A percentile compares a stretch with the other conserved stretches of the same genome.
Conservation (phyloP, 768 basidiomycete species). For the Tylopilus vinaceipallidus region DNA sequence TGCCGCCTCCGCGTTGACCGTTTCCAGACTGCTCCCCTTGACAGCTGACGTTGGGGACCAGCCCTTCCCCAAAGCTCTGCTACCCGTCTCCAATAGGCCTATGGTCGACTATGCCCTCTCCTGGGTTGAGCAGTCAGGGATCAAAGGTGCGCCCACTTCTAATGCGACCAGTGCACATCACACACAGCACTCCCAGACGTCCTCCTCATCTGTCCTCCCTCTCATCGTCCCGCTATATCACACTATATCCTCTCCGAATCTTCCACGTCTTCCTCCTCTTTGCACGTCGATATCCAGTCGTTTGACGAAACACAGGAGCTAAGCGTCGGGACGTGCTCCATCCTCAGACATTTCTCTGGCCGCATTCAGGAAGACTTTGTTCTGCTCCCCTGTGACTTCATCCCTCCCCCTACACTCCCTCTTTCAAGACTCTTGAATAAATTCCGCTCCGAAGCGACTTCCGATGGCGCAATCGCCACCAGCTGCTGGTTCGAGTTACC, state of each 20-base stretch:
- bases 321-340: conserved; percentile 66
- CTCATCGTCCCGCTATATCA: conserved; percentile 72
- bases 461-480: conserved; percentile 62
- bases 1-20: not conserved
- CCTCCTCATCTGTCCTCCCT: conserved; percentile 78
- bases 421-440: conserved; percentile 73
- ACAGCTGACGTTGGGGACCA: conserved; percentile 78
- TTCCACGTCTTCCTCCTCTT: conserved; percentile 55
- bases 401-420: conserved; percentile 72
- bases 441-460: conserved; percentile 70
- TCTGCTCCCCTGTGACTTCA: conserved; percentile 87
- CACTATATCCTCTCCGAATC: conserved; percentile 83
- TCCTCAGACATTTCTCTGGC: conserved; percentile 73
- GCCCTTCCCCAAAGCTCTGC: conserved; percentile 81
- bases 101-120: conserved; percentile 79
- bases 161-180: conserved; percentile 6
- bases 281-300: conserved; percentile 76
- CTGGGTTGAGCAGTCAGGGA: conserved; percentile 87
- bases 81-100: conserved; percentile 86
- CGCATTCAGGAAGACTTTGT: conserved; percentile 86
- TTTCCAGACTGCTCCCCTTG: conserved; percentile 63
- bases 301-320: conserved; percentile 72
- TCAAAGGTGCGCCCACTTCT: conserved; percentile 55
- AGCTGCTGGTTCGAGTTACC: conserved; percentile 61
- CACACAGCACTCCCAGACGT: conserved; percentile 54